Evolutionary conservation across 441 rosid genomes (phyloP), one percentile per base, ranked within the genome.

Genomic region (Raphanus hybrid): DNA sequence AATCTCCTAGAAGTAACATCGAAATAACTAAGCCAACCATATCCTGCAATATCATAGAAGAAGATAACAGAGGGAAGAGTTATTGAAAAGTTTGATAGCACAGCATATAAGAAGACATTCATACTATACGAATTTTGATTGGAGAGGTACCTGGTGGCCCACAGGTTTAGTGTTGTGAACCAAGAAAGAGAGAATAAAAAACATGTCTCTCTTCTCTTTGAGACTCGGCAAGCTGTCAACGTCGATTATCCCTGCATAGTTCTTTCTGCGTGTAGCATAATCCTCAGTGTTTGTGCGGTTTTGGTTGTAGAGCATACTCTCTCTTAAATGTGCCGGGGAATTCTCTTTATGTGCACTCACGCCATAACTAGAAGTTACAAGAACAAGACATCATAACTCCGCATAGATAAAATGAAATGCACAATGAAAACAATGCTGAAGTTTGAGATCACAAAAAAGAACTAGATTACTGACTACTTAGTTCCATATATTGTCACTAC

Each of bases 11-110:
- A 73, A 97, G 97, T 80, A 97, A 84, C 88, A 94, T 88, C 45
- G 99, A 97, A 85, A 97, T 94, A 79, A 94, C 92, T 88, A 94
- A 82, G 75, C 99, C 99, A 84, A 97, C 99, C 84, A 97, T 94
- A 86, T 94, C 99, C 99, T 97, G 92, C 88, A 85, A 64, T 34
- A 67, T 68, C 63, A 82, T 67, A 4, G 52, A n/a, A 54, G 76
- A 75, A 79, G 39, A 68, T 50, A 12, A 8, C 57, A 61, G 29
- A 65, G 32, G 69, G 15, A 18, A 34, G 70, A 37, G 72, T 68
- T 70, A 64, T 58, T 43, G 32, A 65, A 48, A 58, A 41, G n/a
- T 48, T 63, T 63, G 45, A 43, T 7, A 3, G 26, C 35, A 26
- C 37, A 60, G 18, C 37, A 61, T 39, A 35, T 27, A 70, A 60